Conservation (phyloP, 1,139 yeast genomes). For the Suhomyces taliae region DNA sequence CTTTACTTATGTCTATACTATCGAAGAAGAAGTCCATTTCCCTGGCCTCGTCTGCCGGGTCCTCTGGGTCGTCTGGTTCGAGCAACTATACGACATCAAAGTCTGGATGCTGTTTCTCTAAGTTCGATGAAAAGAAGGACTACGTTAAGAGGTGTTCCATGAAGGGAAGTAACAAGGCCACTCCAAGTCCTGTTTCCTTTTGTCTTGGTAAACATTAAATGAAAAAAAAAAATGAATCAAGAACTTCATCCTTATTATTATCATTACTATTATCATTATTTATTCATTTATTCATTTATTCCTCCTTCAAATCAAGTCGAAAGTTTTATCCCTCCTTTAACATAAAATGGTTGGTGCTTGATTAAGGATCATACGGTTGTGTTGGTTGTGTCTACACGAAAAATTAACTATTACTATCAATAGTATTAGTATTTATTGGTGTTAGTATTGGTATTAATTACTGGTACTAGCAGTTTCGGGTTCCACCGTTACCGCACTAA, state of each 20-base stretch:
- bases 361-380: too few relatives aligned
- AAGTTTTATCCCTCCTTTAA: not conserved
- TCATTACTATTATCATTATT: too few relatives aligned
- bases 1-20: slow-evolving; percentile 12
- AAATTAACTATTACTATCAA: too few relatives aligned
- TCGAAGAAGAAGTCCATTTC: slow-evolving; percentile 12
- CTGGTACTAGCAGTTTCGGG: too few relatives aligned
- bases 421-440: too few relatives aligned
- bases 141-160: slow-evolving; percentile 41
- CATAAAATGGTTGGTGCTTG: too few relatives aligned
- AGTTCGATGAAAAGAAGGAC: slow-evolving; percentile 48
- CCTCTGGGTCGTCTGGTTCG: slow-evolving; percentile 7
- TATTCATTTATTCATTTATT: too few relatives aligned
- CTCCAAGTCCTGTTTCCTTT: slow-evolving; percentile 37
- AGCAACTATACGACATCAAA: slow-evolving; percentile 11
- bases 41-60: slow-evolving; percentile 11
- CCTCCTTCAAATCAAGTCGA: not conserved
- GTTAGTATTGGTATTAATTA: too few relatives aligned
- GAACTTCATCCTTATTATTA: not conserved
- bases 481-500: too few relatives aligned
- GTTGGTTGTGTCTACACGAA: too few relatives aligned
- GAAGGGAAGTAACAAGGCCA: slow-evolving; percentile 22
- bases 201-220: slow-evolving; percentile 36
- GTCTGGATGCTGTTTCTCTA: slow-evolving; percentile 20
- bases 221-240: too few relatives aligned